Base-by-base conservation (phyloP, 2,329 filamentous ascomycete species). In the Celoporthe dispersa region DNA sequence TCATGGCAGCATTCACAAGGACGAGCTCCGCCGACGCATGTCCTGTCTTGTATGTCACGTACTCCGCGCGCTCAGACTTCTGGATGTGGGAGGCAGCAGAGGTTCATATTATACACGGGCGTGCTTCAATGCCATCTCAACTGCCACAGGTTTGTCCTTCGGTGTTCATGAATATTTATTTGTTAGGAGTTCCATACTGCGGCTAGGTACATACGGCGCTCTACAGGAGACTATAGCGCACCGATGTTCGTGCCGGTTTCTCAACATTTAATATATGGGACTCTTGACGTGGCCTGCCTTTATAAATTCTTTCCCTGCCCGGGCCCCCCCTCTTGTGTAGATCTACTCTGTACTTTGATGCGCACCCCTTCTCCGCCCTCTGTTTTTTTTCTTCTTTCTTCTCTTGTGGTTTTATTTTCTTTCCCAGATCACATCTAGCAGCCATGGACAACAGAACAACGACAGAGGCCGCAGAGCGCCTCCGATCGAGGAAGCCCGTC, bases 401-500 rank as follows among this genome's bases (percentile, higher is more conserved):
- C 41, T 39, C n/a, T n/a, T n/a, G n/a, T n/a, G n/a, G n/a, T n/a
- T n/a, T n/a, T n/a, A n/a, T n/a, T n/a, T 25, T 57, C 53, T 28
- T 37, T 61, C 31, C 16, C 3, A 31, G 12, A 9, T 9, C 16
- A 37, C 19, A 22, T 9, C 6, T 33, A 12, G n/a, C 11, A 28
- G 19, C 14, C 83, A 67, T 67, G 65, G 28, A 35, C 25, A 61
- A 31, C 28, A 33, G 12, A 19, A 37, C 25, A 59, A 41, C 55
- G 83, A 61, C 51, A 84, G 64, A 83, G 81, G 83, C 79, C 0
- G 65, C 74, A 4, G 77, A 80, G 68, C 81, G 83, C 33, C 81
- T 83, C 57, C 77, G 78, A 71, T 80, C 80, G 73, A 80, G 83
- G 51, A 80, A 81, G 70, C 80, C 81, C 14, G 79, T 85, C 68